Percentiles rank a stretch among this genome's conserved stretches.
These are phyloP conservation scores for Glutinoglossum americanum DNA, from an alignment of 495 filamentous ascomycete genomes.

Conservation along the genomic window DNA sequence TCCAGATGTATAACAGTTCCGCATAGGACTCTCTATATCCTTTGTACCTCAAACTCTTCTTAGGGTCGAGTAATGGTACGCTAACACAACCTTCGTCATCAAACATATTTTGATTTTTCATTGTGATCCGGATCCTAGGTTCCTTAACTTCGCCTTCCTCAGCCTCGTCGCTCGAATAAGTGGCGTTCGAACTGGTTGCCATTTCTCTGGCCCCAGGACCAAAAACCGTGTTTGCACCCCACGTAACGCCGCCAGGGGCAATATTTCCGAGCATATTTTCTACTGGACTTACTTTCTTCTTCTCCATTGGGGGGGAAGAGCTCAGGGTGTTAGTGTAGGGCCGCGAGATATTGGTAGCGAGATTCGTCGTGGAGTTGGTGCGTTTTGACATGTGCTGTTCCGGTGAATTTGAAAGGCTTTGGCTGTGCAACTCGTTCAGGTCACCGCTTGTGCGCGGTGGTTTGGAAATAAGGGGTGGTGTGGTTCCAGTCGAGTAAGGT, in stretches of 20 bases:
- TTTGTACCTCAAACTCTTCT: conserved; percentile 33
- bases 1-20: conserved; percentile 62
- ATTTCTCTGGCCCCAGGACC: conserved; percentile 9
- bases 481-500: conserved; percentile 38
- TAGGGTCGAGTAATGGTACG: conserved; percentile 46
- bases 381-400: conserved; percentile 22
- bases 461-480: conserved; percentile 29
- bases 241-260: conserved; percentile 27
- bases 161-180: conserved; percentile 21
- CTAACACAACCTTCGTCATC: conserved; percentile 53
- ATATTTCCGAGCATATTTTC: conserved; percentile 42
- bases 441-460: conserved; percentile 9
- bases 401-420: conserved; percentile 52
- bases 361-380: conserved; percentile 35
- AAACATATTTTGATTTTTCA: conserved; percentile 59
- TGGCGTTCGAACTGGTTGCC: conserved; percentile 6
- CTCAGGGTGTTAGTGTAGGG: conserved; percentile 48
- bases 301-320: conserved; percentile 37
- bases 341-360: conserved; percentile 50
- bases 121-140: conserved; percentile 32
- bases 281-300: conserved; percentile 38
- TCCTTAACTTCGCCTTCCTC: conserved; percentile 18
- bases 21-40: conserved; percentile 66
- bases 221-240: conserved; percentile 41
- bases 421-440: conserved; percentile 19